A percentile compares a stretch with the other conserved stretches of the same genome.
Evolutionary conservation across 805 yeast genomes (phyloP).

Genomic region (Myxozyma monticola): DNA sequence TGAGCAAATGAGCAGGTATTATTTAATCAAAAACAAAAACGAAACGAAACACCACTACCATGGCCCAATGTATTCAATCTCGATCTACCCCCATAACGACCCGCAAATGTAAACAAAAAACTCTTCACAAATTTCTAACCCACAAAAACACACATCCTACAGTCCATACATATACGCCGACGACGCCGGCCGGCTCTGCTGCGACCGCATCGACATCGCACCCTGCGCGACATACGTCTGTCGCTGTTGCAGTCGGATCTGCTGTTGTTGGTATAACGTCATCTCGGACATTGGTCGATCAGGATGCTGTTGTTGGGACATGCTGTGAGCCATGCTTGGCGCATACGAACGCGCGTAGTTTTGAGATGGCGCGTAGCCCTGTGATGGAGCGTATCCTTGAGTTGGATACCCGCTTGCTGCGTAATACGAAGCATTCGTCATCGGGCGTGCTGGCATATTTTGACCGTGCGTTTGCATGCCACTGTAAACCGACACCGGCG

Average conservation of each 20-base stretch:
- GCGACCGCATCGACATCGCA: neutral
- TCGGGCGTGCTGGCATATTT: neutral
- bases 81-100: too few species aligned
- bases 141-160: too few species aligned
- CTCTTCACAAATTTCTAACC: too few species aligned
- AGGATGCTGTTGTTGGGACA: neutral
- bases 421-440: neutral
- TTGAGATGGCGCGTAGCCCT: neutral
- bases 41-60: too few species aligned
- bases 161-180: too few species aligned
- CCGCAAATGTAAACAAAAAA: too few species aligned
- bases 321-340: slow-evolving; percentile 1
- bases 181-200: too few species aligned
- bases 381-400: neutral
- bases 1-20: too few species aligned
- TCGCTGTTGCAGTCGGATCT: slow-evolving; percentile 6
- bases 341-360: slow-evolving; percentile 4
- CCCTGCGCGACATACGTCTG: neutral
- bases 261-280: slow-evolving; percentile 19
- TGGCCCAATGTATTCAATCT: too few species aligned
- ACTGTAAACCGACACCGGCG: slow-evolving; percentile 11
- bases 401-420: neutral
- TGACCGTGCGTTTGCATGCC: slow-evolving; percentile 4
- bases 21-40: too few species aligned
- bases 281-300: slow-evolving; percentile 2